Percentiles rank a stretch among this genome's conserved stretches.
These are phyloP conservation scores for Nicotiana benthamiana DNA, from an alignment of 257 asterid genomes.

Conservation along the genomic window DNA sequence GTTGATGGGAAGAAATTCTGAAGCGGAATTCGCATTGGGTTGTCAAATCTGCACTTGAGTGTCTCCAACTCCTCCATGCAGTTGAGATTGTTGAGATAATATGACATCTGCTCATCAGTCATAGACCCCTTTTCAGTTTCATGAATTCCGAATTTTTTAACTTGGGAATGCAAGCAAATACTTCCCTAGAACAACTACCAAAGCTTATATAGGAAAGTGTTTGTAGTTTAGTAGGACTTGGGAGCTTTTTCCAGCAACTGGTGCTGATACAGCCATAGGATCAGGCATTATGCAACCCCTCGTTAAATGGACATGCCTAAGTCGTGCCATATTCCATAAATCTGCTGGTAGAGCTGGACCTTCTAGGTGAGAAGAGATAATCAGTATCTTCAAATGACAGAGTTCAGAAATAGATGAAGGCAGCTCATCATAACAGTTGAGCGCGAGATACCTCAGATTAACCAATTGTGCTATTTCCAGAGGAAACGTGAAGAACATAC, in stretches of 20 bases:
- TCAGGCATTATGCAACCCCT: not conserved
- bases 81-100: not conserved
- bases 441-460: slow-evolving; percentile 17
- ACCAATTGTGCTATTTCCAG: not conserved
- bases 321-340: not conserved
- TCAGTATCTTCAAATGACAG: slow-evolving; percentile 4
- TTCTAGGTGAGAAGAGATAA: slow-evolving; percentile 13
- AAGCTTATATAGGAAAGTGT: slow-evolving; percentile 15
- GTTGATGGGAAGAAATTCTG: slow-evolving; percentile 10
- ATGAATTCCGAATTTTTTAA: slow-evolving; percentile 13
- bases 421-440: not conserved
- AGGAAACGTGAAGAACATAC: not conserved
- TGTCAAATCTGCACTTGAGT: slow-evolving; percentile 13
- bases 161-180: slow-evolving; percentile 19
- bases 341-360: not conserved
- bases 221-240: not conserved
- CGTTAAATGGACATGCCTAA: slow-evolving; percentile 17
- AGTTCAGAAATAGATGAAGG: not conserved
- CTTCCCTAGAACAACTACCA: slow-evolving; percentile 2
- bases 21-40: slow-evolving; percentile 4
- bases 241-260: not conserved
- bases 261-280: not conserved
- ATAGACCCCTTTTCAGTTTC: slow-evolving; percentile 17
- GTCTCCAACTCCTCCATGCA: slow-evolving; percentile 3
- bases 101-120: slow-evolving; percentile 8